Evolutionary conservation across 805 yeast genomes (phyloP), one percentile per base, ranked within the genome.

Genomic region (Saccharomycopsis sp.): DNA sequence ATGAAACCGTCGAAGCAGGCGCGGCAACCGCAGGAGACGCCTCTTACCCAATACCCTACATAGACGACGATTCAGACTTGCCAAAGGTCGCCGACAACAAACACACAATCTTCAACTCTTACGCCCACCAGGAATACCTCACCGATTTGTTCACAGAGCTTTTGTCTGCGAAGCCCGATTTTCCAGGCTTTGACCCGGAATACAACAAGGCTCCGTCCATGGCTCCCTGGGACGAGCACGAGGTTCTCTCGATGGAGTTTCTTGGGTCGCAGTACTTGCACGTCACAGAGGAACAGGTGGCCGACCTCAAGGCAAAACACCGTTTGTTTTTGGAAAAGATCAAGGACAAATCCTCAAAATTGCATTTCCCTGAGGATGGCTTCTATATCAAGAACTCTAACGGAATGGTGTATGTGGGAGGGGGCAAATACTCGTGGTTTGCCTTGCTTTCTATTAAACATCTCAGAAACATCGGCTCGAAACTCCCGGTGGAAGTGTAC

Each of bases 401-500:
- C 65, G 71, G 70, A 46, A 63, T 66, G 9, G 78, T 74, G 1
- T 70, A 75, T 65, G 66, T 76, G 51, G 80, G 79, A 21, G 81
- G 80, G 52, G 78, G 77, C 1, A 57, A 68, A 18, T 76, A 72
- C 61, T 68, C 78, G 20, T 76, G 80, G 69, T 69, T 72, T 34
- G 70, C 76, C 0, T 66, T 73, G 50, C 59, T 75, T 2, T 68
- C 79, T 0, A 68, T 77, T 18, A 72, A 74, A 61, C 70, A 75
- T 52, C 64, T 78, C 8, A 67, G 82, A 52, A 72, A 71, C 52
- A 60, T 75, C 5, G 81, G 80, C 0, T 72, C 80, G 0, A 63
- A 64, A 44, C 64, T 77, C 18, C 81, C 81, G 0, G 66, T 78
- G 2, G 81, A 79, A 63, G 60, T 79, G 18, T 68, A 78, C 61